Percentiles rank a stretch among this genome's conserved stretches.
Conservation (phyloP, 768 basidiomycete genomes). For the Filobasidium wieringae region DNA sequence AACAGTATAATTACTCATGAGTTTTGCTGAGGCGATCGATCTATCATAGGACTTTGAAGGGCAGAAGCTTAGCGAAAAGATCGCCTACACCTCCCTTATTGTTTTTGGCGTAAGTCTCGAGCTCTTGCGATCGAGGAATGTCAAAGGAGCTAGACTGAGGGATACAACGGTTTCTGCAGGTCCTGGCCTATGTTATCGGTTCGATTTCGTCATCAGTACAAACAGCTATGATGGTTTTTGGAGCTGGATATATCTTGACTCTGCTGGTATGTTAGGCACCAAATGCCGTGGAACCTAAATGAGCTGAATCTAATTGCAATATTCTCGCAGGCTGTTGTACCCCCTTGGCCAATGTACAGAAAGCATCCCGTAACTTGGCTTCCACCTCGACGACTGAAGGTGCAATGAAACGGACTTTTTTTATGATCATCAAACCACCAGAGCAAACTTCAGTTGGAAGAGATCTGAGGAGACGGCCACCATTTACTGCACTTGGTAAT, state of each 20-base stretch:
- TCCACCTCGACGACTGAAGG: neutral
- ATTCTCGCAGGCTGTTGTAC: neutral
- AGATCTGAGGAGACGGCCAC: too few species aligned
- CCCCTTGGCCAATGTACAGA: conserved; percentile 4
- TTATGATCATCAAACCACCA: too few species aligned
- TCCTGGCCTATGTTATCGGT: neutral
- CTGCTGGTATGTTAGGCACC: neutral
- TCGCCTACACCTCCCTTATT: neutral
- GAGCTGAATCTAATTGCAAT: neutral
- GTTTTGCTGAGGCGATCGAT: neutral
- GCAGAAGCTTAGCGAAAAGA: neutral
- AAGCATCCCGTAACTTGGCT: neutral
- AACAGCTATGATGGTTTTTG: neutral
- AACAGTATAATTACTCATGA: neutral
- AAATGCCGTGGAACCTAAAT: neutral
- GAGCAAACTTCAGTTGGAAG: too few species aligned
- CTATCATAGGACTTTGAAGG: conserved; percentile 5
- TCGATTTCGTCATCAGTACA: neutral
- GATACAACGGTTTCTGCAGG: neutral
- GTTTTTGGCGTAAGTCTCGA: neutral
- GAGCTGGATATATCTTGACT: neutral
- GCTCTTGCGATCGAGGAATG: neutral
- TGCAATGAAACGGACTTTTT: neutral
- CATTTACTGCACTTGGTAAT: too few species aligned
- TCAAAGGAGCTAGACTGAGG: neutral